Base-by-base conservation (phyloP, 2,329 filamentous ascomycete genomes). In the Fusarium cicatricum region DNA sequence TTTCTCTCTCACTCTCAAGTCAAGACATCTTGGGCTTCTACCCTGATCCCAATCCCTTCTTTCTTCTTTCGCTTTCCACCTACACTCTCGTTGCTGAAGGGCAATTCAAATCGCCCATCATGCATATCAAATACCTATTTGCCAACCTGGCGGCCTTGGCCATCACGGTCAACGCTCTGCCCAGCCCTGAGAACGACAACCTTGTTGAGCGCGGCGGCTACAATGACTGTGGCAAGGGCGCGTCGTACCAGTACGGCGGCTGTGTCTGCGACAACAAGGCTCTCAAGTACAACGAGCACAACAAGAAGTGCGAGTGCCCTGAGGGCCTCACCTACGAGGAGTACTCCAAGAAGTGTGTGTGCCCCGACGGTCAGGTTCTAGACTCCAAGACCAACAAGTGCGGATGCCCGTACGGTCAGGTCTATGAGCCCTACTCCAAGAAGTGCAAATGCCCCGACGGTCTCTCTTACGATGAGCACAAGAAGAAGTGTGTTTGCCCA, bases 81-180 rank as follows among this genome's bases (percentile, higher is more conserved):
- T 28, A n/a, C 34, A 41, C 33, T 41, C 49, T 43, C 43, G 21
- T 16, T 43, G 43, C 37, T 31, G 32, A 50, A 65, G 55, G 60
- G 60, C 54, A 29, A 4, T 8, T 43, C 17, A 42, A 52, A 36
- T 46, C 52, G 62, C 62, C 62, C 52, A 58, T 36, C 45, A 65
- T 65, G 62, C 62, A 63, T 55, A 48, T 65, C 51, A 65, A 65
- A 17, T 40, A 63, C 17, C 42, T 65, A 11, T 17, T 65, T 28
- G 26, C 63, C 58, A 65, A 62, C 52, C 39, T 62, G 16, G 32
- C 63, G 21, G 62, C 58, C 28, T 19, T 63, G 54, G 7, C 62
- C 52, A 46, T 63, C 31, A 48, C 62, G 31, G 62, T 64, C 55
- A 64, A 63, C 55, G 62, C 62, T 15, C 43, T 65, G 19, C 58